Evolutionary conservation across 768 basidiomycete genomes (phyloP), one percentile per base, ranked within the genome.

Genomic region (Suillus americanus): DNA sequence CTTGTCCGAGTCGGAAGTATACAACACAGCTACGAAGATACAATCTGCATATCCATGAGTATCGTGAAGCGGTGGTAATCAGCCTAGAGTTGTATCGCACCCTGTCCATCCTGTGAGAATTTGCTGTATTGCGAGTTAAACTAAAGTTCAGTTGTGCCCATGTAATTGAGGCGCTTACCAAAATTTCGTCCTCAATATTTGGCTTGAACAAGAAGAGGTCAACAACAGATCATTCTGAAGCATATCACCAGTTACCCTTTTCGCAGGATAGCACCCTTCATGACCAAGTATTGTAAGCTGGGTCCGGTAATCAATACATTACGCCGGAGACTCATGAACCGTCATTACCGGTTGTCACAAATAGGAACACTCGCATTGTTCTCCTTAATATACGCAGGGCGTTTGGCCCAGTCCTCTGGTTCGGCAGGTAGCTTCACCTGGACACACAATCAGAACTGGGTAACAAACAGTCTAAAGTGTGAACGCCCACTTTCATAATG

Each of bases 381-480:
- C 63, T 83, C 83, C 62, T 77, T 85, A 70, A 95, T 90, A 72
- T 94, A 96, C 5, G 89, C 92, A 1, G 94, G 94, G n/a, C 94
- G 82, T 72, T 89, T 91, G 73, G 87, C 77, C 80, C 86, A 89
- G 75, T 96, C 94, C 71, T 95, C 92, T 65, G 83, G 83, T 59
- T 95, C 94, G 38, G 93, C 93, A 50, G 93, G 94, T 33, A 96
- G 82, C 75, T 95, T 95, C 66, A 94, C 93, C 90, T 92, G 65
- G 9, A 1, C 38, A 20, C 56, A 20, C 10, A 18, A 40, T 41
- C 38, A 41, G 3, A 28, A 59, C 1, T 23, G 37, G 57, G 0
- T 9, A 28, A 18, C 18, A 41, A 41, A 0, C 3, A 59, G 18
- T 28, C 16, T 59, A 30, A 18, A 30, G 56, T 12, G 7, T 51